A percentile compares a stretch with the other conserved stretches of the same genome.
phyloP scores from a whole-genome alignment of 1,284 basidiomycete species.

The Leccinum pachyderme region DNA sequence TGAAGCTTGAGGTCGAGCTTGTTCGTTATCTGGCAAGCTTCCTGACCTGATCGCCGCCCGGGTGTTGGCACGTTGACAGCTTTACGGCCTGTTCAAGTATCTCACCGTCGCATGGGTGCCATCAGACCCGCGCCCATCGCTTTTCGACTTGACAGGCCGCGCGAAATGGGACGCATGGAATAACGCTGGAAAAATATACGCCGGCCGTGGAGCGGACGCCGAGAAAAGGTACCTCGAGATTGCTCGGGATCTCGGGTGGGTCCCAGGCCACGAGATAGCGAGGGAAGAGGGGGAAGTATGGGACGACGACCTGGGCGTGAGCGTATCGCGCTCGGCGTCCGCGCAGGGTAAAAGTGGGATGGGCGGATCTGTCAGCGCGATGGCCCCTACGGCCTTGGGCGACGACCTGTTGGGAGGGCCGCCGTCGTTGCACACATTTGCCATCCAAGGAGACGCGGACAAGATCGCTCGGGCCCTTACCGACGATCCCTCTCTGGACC shows the following conservation, averaged over 20 bases:
- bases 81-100: conserved; percentile 86
- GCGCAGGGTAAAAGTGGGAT: conserved; percentile 45
- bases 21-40: conserved; percentile 24
- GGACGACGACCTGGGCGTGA: conserved; percentile 39
- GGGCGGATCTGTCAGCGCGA: conserved; percentile 63
- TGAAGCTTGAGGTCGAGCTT: conserved; percentile 71
- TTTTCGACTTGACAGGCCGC: conserved; percentile 77
- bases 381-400: conserved; percentile 42
- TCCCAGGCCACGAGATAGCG: conserved; percentile 32
- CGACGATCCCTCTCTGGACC: conserved; percentile 35
- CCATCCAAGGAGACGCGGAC: conserved; percentile 54
- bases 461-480: conserved; percentile 48
- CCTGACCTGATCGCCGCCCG: conserved; percentile 27
- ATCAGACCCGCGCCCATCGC: conserved; percentile 62
- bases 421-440: conserved; percentile 59
- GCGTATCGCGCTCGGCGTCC: conserved; percentile 23
- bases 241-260: conserved; percentile 70
- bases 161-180: conserved; percentile 91
- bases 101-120: conserved; percentile 61
- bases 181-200: conserved; percentile 49
- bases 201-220: conserved; percentile 41
- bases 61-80: conserved; percentile 45
- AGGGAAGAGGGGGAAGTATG: conserved; percentile 31
- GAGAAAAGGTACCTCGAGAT: conserved; percentile 69
- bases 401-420: conserved; percentile 26